A percentile compares a stretch with the other conserved stretches of the same genome.
Evolutionary conservation across 176 grass and related monocot genomes (phyloP).

Genomic region (Otatea glauca): DNA sequence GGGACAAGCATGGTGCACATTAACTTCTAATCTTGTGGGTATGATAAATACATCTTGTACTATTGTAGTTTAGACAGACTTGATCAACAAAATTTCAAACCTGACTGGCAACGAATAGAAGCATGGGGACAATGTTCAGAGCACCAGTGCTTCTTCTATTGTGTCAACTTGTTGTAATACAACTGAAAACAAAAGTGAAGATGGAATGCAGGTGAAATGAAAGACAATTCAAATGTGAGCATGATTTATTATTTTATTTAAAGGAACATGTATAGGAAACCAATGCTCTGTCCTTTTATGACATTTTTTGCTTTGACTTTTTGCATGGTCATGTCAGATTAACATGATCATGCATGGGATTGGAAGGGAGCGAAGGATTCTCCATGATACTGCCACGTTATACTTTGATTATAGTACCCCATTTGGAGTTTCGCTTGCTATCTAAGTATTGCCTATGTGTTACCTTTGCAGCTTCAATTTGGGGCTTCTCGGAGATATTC

Average conservation of each 20-base stretch:
- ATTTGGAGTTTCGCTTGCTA: neutral
- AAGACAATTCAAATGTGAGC: neutral
- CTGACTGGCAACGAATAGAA: neutral
- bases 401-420: neutral
- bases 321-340: no score
- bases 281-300: neutral
- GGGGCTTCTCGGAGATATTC: constrained; percentile 52
- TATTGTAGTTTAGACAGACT: neutral
- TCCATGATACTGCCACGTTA: neutral
- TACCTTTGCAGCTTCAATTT: constrained; percentile 67
- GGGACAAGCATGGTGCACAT: neutral
- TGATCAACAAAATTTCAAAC: neutral
- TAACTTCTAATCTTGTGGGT: neutral
- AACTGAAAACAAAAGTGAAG: neutral
- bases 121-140: neutral
- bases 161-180: neutral
- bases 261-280: neutral
- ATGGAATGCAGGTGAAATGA: neutral
- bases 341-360: neutral
- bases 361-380: neutral
- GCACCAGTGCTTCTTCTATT: neutral
- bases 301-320: neutral
- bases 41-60: neutral
- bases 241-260: neutral
- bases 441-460: constrained; percentile 9